phyloP scores from a whole-genome alignment of 2,329 filamentous ascomycete genomes.

The Sclerotinia glacialis region DNA sequence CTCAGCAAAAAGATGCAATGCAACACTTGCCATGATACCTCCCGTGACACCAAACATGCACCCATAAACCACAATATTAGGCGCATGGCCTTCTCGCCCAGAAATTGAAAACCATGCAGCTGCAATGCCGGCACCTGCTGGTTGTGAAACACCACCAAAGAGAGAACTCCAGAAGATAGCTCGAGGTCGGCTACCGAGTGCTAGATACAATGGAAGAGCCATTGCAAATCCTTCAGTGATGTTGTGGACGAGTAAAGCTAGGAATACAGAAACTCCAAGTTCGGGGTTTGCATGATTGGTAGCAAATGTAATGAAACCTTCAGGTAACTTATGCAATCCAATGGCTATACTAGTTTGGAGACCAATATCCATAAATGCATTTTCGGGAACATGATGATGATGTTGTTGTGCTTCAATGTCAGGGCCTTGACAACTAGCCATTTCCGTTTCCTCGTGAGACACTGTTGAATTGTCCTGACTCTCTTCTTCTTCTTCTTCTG shows the following conservation, averaged over 20 bases:
- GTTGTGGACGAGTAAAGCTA: constrained; percentile 96
- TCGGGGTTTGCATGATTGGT: constrained; percentile 93
- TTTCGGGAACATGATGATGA: constrained; percentile 92
- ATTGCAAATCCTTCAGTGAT: constrained; percentile 96
- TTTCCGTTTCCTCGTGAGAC: constrained; percentile 18
- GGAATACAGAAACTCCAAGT: constrained; percentile 87
- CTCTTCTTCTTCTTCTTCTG: constrained; percentile 11
- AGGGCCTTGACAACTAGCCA: constrained; percentile 26
- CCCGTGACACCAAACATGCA: constrained; percentile 84
- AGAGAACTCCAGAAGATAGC: constrained; percentile 83
- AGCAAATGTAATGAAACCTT: constrained; percentile 84
- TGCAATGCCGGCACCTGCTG: constrained; percentile 78
- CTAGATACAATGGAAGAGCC: constrained; percentile 88
- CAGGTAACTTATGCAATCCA: constrained; percentile 92
- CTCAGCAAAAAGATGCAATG: constrained; percentile 84
- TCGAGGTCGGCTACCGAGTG: constrained; percentile 72
- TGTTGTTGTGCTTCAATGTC: constrained; percentile 48
- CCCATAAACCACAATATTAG: constrained; percentile 64
- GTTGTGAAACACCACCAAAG: constrained; percentile 83
- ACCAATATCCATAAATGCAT: constrained; percentile 92
- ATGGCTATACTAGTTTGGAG: constrained; percentile 95
- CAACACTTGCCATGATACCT: constrained; percentile 94
- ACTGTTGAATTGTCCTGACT: constrained; percentile 2
- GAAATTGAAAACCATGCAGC: constrained; percentile 82
- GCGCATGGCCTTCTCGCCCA: constrained; percentile 48